Evolutionary conservation across 1,284 basidiomycete species (phyloP), one percentile per base, ranked within the genome.

Genomic region (Puccinia hordei): DNA sequence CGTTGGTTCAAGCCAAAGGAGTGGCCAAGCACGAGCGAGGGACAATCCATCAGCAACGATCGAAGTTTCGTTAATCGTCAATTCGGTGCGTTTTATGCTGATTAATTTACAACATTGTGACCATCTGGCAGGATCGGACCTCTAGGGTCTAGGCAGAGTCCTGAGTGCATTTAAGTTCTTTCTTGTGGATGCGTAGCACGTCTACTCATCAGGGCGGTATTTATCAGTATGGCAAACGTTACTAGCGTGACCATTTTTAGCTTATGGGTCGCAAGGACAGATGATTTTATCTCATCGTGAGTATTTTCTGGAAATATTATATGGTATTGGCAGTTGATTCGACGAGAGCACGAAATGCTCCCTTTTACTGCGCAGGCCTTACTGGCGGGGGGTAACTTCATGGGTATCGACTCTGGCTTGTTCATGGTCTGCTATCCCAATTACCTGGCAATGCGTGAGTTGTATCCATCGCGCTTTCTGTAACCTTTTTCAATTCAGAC

Each of bases 31-130:
- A 8, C n/a, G n/a, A 66, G n/a, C 19, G 38, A 27, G n/a, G 63
- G 44, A 38, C 6, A n/a, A 46, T 27, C n/a, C 22, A 10, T 9
- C 2, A 35, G n/a, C 63, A 41, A 41, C 38, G 12, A 1, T 41
- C 61, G 61, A 22, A 63, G 22, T 5, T 63, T 63, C 17, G 17
- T 63, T 41, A 22, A 66, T 66, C 63, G 63, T 46, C 63, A 66
- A 63, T 66, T 66, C 22, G 24, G 63, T 66, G 41, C 5, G 63
- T 66, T 13, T 27, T 19, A n/a, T 55, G 24, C 22, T 55, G 24
- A 55, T 55, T 24, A 55, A 13, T 55, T 24, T 12, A 55, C 53
- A 24, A 4, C 24, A 41, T 27, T 24, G 22, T 24, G n/a, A 12
- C 6, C 24, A n/a, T 55, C 53, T n/a, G 22, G 24, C 24, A 55